Base-by-base conservation (phyloP, 805 yeast species). In the Metschnikowia lachancei region DNA sequence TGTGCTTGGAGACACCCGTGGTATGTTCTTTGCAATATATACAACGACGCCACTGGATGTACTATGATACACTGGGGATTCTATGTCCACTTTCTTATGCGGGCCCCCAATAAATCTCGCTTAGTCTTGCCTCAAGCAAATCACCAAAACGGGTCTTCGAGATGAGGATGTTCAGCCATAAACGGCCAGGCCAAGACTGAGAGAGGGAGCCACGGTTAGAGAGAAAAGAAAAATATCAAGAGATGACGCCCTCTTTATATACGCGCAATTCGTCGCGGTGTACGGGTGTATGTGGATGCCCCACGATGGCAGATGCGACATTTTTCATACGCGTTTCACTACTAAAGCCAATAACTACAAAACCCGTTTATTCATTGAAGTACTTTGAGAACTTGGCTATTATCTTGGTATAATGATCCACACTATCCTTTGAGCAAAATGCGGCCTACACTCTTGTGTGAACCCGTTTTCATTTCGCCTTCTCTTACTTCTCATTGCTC, bases 1-100 rank as follows among this genome's bases (percentile, higher is more conserved):
- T 72, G 74, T 61, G 67, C 72, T 69, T 70, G 76, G 76, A 72
- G 76, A 72, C 76, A 69, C 76, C 75, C 64, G 66, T 60, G 65
- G 67, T 69, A 58, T 49, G 60, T 43, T 32, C 51, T 47, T 48
- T 34, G 32, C 30, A 22, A 22, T 22, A 22, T 5, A 22, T 22
- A 22, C 24, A 34, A 32, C 45, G 50, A 45, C 49, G 61, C 67
- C 55, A 45, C 62, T 60, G 61, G 75, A 72, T 69, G 76, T 70
- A 72, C 76, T 70, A 72, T 72, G 76, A 69, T 69, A 70, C 75
- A 72, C 76, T 51, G 58, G 58, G 57, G 58, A 45, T 40, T 32
- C n/a, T 18, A 9, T 32, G 13, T 46, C 58, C 57, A 51, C 56
- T 46, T 61, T 59, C 47, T 50, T 63, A 41, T 58, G 50, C 59